Conservation (phyloP, 2,329 filamentous ascomycete genomes). For the Fusarium sp. region DNA sequence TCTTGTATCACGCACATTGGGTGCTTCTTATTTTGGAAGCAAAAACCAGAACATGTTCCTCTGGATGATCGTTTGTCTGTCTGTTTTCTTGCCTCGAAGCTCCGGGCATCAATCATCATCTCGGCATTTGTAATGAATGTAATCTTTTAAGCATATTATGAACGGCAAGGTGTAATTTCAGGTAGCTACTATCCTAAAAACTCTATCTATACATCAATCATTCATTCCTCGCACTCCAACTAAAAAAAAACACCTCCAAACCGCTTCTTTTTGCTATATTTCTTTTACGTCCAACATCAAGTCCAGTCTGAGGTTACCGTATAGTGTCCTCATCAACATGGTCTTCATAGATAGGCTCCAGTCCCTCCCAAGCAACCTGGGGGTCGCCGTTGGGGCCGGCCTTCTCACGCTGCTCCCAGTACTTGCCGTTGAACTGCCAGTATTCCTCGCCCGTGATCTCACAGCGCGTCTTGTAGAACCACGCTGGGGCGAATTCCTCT, state of each 20-base stretch:
- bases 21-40: too few species aligned
- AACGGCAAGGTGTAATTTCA: constrained; percentile 3
- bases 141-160: not conserved
- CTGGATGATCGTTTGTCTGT: not conserved
- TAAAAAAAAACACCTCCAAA: not conserved
- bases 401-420: constrained; percentile 78
- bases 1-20: too few species aligned
- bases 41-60: too few species aligned
- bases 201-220: constrained; percentile 5
- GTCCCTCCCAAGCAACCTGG: constrained; percentile 67
- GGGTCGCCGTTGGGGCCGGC: constrained; percentile 66
- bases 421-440: constrained; percentile 88
- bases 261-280: constrained; percentile 11
- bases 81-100: not conserved
- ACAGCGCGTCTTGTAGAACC: constrained; percentile 79
- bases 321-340: constrained; percentile 27
- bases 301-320: constrained; percentile 13
- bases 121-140: not conserved
- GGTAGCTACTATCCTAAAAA: constrained; percentile 12
- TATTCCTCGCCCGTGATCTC: constrained; percentile 85
- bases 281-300: not conserved
- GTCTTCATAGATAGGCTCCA: constrained; percentile 76
- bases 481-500: constrained; percentile 82
- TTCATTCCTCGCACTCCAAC: not conserved
- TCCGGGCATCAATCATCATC: constrained; percentile 5